A percentile compares a stretch with the other conserved stretches of the same genome.
These are phyloP conservation scores for Alternaria atra DNA, from an alignment of 2,329 filamentous ascomycete genomes.

Conservation along the genomic window DNA sequence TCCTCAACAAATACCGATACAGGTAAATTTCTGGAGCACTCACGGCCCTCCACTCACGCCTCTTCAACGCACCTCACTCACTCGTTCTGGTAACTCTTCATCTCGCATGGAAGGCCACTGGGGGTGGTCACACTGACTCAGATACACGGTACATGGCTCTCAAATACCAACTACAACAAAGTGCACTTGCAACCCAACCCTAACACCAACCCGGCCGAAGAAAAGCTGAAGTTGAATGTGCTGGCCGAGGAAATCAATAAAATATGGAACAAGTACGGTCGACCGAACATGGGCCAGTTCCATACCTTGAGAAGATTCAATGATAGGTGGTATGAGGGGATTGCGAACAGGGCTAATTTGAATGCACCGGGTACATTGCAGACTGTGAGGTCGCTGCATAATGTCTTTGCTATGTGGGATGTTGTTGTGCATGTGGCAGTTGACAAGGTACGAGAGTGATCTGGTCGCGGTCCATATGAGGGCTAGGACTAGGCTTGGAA, in stretches of 20 bases:
- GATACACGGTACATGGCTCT: not conserved
- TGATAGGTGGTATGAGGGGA: not conserved
- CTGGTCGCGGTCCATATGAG: slow-evolving; percentile 24
- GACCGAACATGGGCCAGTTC: not conserved
- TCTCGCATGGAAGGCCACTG: not conserved
- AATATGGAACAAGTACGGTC: slow-evolving; percentile 30
- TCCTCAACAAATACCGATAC: not conserved
- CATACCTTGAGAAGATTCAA: not conserved
- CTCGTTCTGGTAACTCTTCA: not conserved
- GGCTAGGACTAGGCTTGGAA: not conserved
- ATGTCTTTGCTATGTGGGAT: slow-evolving; percentile 39
- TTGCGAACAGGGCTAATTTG: not conserved
- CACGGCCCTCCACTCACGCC: not conserved
- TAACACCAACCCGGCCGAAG: slow-evolving; percentile 8
- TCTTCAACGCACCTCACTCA: not conserved
- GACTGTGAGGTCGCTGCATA: slow-evolving; percentile 29
- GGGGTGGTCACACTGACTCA: not conserved
- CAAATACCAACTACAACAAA: slow-evolving; percentile 29
- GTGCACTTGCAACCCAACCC: slow-evolving; percentile 33
- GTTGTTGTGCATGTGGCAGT: slow-evolving; percentile 30
- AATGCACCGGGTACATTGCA: slow-evolving; percentile 22
- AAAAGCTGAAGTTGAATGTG: slow-evolving; percentile 15
- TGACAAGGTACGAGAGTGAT: slow-evolving; percentile 37
- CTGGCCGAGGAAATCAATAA: slow-evolving; percentile 20
- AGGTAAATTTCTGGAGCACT: not conserved